Evolutionary conservation across 2,329 filamentous ascomycete species (phyloP).

Genomic region (Penicillium rolfsii): DNA sequence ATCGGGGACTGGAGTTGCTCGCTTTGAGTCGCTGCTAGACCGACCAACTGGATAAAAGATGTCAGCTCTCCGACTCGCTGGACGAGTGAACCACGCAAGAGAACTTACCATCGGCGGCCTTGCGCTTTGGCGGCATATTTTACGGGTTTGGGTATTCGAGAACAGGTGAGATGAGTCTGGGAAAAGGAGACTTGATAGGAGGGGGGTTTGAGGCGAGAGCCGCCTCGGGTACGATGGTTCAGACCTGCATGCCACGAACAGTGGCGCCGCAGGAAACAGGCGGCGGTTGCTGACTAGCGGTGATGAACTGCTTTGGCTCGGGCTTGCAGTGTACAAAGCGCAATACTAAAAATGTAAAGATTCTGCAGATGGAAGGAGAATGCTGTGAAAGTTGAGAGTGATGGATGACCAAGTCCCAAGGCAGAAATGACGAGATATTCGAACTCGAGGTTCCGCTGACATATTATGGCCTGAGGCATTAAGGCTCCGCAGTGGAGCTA

Average conservation of each 20-base stretch:
- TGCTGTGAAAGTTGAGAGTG: conserved; percentile 1
- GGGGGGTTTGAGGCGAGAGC: conserved; percentile 14
- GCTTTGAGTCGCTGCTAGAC: conserved; percentile 53
- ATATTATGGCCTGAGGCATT: conserved; percentile 33
- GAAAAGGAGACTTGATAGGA: background rate
- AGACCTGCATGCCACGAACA: conserved; percentile 28
- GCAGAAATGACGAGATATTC: conserved; percentile 1
- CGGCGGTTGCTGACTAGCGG: conserved; percentile 17
- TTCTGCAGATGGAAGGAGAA: conserved; percentile 1
- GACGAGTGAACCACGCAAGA: conserved; percentile 2
- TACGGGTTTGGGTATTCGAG: background rate
- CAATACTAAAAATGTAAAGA: background rate
- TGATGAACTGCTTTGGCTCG: background rate
- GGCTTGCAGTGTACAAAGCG: no score
- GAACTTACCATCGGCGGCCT: conserved; percentile 60
- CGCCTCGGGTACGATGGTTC: conserved; percentile 20
- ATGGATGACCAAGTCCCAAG: conserved; percentile 1
- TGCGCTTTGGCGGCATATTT: conserved; percentile 72
- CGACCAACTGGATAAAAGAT: conserved; percentile 45
- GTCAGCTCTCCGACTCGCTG: conserved; percentile 33
- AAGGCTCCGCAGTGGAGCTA: conserved; percentile 8
- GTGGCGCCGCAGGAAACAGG: conserved; percentile 18
- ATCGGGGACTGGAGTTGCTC: conserved; percentile 51
- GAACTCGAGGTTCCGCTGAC: conserved; percentile 9
- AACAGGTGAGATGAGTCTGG: background rate